Base-by-base conservation (phyloP, 768 basidiomycete genomes). In the Auriscalpium orientale region DNA sequence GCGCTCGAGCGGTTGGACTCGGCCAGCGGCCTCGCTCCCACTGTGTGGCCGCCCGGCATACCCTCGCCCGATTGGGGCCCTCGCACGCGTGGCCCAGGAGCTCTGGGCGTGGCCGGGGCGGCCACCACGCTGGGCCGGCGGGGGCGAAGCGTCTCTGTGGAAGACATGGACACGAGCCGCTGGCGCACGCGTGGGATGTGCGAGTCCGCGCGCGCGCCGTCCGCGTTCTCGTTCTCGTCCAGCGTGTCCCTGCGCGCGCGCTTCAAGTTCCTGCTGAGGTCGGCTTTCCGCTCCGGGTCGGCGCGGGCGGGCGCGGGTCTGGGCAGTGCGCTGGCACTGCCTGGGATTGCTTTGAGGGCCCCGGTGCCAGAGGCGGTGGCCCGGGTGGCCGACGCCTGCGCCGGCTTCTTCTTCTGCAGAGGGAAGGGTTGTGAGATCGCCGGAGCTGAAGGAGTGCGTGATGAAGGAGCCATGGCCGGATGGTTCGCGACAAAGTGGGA, bases 71-170 rank as follows among this genome's bases (percentile, higher is more conserved):
- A 16, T 20, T 20, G 8, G 48, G 18, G 48, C 48, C 15, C 11
- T 21, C 16, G 8, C 10, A 11, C 20, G 16, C 13, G 28, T 35
- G 50, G 36, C 9, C 7, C 33, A 18, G 46, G 3, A 3, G 46
- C 18, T 18, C 36, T 33, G 28, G 16, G 18, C 33, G 18, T 35
- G 15, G 13, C 18, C 18, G n/a, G 50, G 34, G 15, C 35, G 50
- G 50, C 20, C 33, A 33, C 28, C 20, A 16, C 46, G 12, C 49
- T 16, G 34, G 33, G 22, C 51, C 38, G 51, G 51, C 51, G 36
- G 49, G 58, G 20, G 10, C 61, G 59, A 16, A 62, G 57, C n/a
- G 61, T 62, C 38, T 50, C 61, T 47, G 58, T 56, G 45, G 61
- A 62, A 21, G 59, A 56, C 21, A 53, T 58, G 50, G 61, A 62